Evolutionary conservation across 495 filamentous ascomycete species (phyloP), one percentile per base, ranked within the genome.

Genomic region (Podospora pseudoanserina): DNA sequence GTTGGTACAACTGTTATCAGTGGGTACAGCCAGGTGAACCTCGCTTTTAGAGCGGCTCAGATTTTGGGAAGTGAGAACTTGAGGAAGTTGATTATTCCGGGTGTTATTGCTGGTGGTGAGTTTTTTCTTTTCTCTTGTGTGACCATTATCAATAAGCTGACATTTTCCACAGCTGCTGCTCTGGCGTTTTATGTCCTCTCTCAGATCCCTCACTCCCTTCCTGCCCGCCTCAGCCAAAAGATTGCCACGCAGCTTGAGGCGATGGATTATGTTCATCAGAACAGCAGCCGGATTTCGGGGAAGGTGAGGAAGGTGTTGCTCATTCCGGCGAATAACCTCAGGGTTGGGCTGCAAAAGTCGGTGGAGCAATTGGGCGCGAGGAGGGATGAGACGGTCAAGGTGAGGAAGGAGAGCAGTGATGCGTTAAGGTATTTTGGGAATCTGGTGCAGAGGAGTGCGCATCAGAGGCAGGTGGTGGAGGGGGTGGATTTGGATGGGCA

Each of bases 181-280:
- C 89, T 91, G 64, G 81, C 88, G 15, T 89, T 86, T 65, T 97
- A 96, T 76, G 81, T 95, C 65, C 83, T 98, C 67, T 86, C 88
- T 63, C 90, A 93, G 64, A 94, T 99, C 69, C 95, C 95, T 2
- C 83, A 87, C 57, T 92, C 95, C 11, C 90, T 99, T 11, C 95
- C 95, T 53, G 88, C 90, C 65, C 93, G 94, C 39, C 87, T 99
- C 19, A 90, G 88, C 60, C 85, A 83, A 76, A 97, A 97, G 81
- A 92, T 99, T 73, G 87, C 91, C 11, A 79, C 86, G 54, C 89
- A 90, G 72, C 89, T 99, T 30, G 81, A 83, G 26, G 83, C 87
- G 23, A 88, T 96, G 75, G 95, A 99, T 81, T 99, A 97, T 76
- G 90, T 93, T 13, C 96, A 99, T 78, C 79, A 85, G 68, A 99